These are phyloP conservation scores for Mrakia blollopis DNA, from an alignment of 768 basidiomycete species.

Conservation along the genomic window DNA sequence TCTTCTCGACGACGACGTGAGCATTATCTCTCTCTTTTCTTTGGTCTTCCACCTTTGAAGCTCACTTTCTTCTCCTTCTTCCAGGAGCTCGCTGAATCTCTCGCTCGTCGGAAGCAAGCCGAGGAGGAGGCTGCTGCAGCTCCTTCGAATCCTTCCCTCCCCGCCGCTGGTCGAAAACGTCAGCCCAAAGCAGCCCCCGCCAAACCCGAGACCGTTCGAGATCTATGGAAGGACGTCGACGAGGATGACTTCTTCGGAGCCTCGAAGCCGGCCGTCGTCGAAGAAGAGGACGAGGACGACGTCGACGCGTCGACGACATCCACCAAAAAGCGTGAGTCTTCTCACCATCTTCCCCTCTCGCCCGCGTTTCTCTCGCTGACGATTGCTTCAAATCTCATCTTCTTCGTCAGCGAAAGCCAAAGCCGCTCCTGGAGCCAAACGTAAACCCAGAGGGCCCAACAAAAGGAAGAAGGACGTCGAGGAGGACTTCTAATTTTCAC, in stretches of 20 bases:
- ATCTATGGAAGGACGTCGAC: constrained; percentile 29
- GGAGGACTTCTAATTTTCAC: neutral
- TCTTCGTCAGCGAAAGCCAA: neutral
- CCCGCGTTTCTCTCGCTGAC: neutral
- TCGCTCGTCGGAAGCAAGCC: constrained; percentile 24
- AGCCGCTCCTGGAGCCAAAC: neutral
- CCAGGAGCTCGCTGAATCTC: constrained; percentile 27
- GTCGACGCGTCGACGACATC: neutral
- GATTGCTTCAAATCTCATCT: neutral
- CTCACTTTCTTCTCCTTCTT: neutral
- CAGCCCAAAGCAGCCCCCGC: constrained; percentile 5
- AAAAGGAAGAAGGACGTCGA: neutral
- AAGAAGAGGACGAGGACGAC: constrained; percentile 25
- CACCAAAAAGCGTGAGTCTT: constrained; percentile 8
- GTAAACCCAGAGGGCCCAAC: neutral
- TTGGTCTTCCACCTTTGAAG: neutral
- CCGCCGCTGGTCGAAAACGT: constrained; percentile 2
- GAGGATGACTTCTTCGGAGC: constrained; percentile 32
- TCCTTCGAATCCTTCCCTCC: neutral
- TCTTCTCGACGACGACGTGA: constrained; percentile 80
- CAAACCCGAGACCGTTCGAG: neutral
- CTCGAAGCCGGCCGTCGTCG: constrained; percentile 4
- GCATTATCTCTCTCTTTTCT: neutral
- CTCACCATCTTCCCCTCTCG: too few relatives aligned
- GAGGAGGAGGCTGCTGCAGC: constrained; percentile 20